These are phyloP conservation scores for Porodaedalea pini DNA, from an alignment of 1,284 basidiomycete genomes.

Conservation along the genomic window DNA sequence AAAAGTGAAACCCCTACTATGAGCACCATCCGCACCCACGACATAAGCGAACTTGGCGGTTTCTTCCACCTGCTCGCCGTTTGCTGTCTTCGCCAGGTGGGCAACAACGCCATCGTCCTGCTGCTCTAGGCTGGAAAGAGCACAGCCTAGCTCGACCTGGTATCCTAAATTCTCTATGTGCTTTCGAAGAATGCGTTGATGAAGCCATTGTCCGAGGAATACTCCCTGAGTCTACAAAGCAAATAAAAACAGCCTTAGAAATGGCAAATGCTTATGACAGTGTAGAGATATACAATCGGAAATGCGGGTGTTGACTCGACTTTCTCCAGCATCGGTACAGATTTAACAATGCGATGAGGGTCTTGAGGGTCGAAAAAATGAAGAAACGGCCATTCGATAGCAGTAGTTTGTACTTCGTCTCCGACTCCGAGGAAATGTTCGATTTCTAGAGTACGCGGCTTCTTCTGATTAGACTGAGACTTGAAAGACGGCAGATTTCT, in stretches of 20 bases:
- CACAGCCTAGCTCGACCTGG: no score
- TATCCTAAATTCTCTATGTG: no score
- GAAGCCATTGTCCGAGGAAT: conserved; percentile 11
- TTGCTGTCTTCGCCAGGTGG: neutral
- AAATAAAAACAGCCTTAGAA: neutral
- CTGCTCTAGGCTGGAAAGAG: no score
- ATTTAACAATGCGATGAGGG: neutral
- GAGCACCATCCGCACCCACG: no score
- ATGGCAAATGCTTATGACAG: no score
- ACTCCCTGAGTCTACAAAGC: neutral
- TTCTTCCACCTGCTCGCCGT: neutral
- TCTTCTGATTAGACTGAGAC: no score
- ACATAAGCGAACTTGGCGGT: conserved; percentile 7
- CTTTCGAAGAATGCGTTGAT: no score
- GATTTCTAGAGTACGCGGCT: conserved; percentile 12
- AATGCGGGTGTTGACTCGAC: no score
- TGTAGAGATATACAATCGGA: neutral
- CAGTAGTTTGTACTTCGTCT: neutral
- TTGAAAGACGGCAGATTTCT: no score
- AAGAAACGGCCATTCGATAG: neutral
- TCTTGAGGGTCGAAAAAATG: conserved; percentile 2
- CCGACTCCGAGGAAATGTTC: conserved; percentile 11
- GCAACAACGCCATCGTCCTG: conserved; percentile 12
- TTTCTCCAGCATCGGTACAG: no score
- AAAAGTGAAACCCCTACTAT: no score